These are phyloP conservation scores for Theileria orientalis DNA, from an alignment of 169 alveolate genomes.

Conservation along the genomic window DNA sequence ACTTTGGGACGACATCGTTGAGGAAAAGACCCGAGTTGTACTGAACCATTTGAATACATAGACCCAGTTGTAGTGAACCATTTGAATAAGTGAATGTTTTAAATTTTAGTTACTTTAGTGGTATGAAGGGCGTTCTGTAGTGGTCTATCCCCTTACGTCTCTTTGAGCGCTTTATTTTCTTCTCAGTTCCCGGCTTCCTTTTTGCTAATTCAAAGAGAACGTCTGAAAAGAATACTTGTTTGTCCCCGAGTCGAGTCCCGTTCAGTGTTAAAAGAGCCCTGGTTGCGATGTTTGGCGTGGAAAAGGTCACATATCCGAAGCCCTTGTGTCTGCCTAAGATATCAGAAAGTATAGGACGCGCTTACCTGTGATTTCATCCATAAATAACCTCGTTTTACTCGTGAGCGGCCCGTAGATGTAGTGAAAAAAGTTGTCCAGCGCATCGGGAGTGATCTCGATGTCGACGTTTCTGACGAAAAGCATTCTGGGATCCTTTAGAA, in stretches of 20 bases:
- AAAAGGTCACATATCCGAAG: conserved; percentile 69
- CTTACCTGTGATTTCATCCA: conserved; percentile 52
- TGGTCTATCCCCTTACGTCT: conserved; percentile 26
- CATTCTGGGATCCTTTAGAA: conserved; percentile 57
- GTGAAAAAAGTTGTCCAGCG: conserved; percentile 54
- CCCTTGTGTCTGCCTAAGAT: conserved; percentile 73
- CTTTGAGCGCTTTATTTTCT: conserved; percentile 21
- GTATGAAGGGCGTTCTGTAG: conserved; percentile 44
- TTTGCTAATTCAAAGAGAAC: conserved; percentile 18
- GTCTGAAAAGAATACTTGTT: conserved; percentile 67
- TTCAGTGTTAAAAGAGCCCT: conserved; percentile 64
- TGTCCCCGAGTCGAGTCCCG: conserved; percentile 72
- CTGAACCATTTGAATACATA: not conserved
- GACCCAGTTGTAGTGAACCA: too few relatives aligned
- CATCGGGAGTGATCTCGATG: conserved; percentile 60
- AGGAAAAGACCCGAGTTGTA: not conserved
- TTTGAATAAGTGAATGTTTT: too few relatives aligned
- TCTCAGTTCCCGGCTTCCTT: not conserved
- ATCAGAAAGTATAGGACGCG: not conserved
- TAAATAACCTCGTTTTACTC: conserved; percentile 37
- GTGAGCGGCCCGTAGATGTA: conserved; percentile 64
- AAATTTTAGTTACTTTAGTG: not conserved
- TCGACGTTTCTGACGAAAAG: conserved; percentile 58
- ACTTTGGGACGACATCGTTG: conserved; percentile 8
- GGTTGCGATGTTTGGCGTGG: conserved; percentile 75